These are phyloP conservation scores for Phytopythium delawarense DNA, from an alignment of 352 stramenopile genomes.

Conservation along the genomic window DNA sequence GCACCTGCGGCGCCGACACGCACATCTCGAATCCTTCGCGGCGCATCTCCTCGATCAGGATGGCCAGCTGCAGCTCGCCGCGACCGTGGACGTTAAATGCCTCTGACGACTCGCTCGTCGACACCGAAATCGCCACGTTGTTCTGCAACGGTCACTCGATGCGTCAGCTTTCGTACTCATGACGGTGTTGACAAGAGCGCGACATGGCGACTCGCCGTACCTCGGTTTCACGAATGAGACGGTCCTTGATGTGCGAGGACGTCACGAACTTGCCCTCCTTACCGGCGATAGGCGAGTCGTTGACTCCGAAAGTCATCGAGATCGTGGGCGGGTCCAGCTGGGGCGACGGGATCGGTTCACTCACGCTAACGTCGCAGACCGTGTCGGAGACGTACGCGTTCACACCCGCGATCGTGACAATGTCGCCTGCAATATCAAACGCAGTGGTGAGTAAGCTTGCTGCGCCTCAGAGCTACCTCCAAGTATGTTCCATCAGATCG, in stretches of 20 bases:
- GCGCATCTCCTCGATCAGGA: constrained; percentile 98
- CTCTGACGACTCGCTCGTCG: constrained; percentile 82
- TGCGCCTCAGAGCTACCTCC: not conserved
- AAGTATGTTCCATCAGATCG: not conserved
- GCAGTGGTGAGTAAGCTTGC: not conserved
- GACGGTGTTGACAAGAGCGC: not conserved
- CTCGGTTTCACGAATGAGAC: constrained; percentile 92
- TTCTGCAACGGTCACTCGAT: constrained; percentile 59
- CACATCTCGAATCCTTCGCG: constrained; percentile 98
- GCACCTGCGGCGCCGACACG: constrained; percentile 95
- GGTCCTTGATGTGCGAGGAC: constrained; percentile 92
- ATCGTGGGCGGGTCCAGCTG: constrained; percentile 96
- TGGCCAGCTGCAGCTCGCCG: constrained; percentile 97
- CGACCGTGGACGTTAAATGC: constrained; percentile 94
- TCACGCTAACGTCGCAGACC: constrained; percentile 68
- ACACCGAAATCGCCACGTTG: constrained; percentile 96
- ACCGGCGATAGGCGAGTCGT: constrained; percentile 94
- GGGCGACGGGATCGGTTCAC: constrained; percentile 89
- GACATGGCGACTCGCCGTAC: constrained; percentile 16
- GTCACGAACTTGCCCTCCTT: constrained; percentile 98
- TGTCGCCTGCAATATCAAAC: constrained; percentile 79
- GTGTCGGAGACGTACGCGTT: constrained; percentile 90
- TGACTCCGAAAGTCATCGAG: constrained; percentile 97
- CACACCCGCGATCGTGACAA: constrained; percentile 96
- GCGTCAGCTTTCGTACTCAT: not conserved